Evolutionary conservation across 257 asterid genomes (phyloP).

Genomic region (Fraxinus anomala): DNA sequence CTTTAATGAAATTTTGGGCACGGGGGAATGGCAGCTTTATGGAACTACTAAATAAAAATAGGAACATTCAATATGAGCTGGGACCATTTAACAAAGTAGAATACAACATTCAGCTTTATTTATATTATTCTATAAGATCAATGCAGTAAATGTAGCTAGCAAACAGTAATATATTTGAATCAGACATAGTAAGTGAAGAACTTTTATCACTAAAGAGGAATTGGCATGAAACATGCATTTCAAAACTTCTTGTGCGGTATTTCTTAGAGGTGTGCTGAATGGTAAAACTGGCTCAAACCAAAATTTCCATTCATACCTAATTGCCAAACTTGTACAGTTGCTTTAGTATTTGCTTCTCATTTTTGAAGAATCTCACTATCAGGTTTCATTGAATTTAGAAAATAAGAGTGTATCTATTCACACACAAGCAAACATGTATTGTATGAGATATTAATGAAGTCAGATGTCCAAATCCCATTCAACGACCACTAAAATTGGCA

Average conservation of each 20-base stretch:
- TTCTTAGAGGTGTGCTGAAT: background rate
- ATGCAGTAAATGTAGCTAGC: slow-evolving; percentile 6
- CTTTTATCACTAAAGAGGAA: slow-evolving; percentile 3
- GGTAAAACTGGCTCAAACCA: background rate
- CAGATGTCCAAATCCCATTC: background rate
- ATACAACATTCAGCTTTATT: background rate
- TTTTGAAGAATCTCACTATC: background rate
- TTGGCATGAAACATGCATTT: background rate
- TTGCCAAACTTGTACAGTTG: background rate
- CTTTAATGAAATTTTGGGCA: background rate
- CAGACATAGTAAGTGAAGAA: slow-evolving; percentile 13
- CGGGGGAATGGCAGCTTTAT: background rate
- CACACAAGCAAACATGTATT: background rate
- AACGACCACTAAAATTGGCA: background rate
- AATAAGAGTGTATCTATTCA: background rate
- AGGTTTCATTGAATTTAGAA: background rate
- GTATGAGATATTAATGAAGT: background rate
- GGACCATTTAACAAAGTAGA: background rate
- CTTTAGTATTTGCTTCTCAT: background rate
- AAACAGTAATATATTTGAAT: slow-evolving; percentile 6
- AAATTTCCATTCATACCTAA: background rate
- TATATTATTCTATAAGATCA: background rate
- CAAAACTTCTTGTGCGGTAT: background rate
- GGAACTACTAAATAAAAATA: background rate
- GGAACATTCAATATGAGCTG: slow-evolving; percentile 5